These are phyloP conservation scores for Umbilicus rupestris DNA, from an alignment of 164 flowering plant genomes.

Conservation along the genomic window DNA sequence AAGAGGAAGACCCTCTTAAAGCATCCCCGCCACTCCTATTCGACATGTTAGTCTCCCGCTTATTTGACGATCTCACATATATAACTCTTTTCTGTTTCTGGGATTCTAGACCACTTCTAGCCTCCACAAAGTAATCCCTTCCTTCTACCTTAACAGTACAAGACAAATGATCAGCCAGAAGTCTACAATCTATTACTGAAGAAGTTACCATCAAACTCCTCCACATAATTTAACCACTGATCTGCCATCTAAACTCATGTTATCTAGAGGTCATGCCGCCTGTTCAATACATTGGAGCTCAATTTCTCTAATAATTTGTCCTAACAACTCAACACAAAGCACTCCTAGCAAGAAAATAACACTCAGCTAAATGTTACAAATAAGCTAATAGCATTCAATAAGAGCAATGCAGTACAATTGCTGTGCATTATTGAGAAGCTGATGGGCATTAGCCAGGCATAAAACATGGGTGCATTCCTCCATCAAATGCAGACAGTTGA, in stretches of 20 bases:
- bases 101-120: conserved; percentile 48
- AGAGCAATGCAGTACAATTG: not conserved
- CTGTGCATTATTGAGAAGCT: not conserved
- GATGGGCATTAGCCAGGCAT: not conserved
- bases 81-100: conserved; percentile 73
- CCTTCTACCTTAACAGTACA: conserved; percentile 70
- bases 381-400: not conserved
- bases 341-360: not conserved
- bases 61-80: conserved; percentile 35
- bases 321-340: not conserved
- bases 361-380: not conserved
- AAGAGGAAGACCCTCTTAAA: conserved; percentile 53
- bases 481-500: not conserved
- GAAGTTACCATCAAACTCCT: not conserved
- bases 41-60: conserved; percentile 38
- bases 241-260: not conserved
- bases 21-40: conserved; percentile 90
- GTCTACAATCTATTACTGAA: not conserved
- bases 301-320: not conserved
- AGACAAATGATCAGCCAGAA: not conserved
- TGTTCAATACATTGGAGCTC: too few species aligned
- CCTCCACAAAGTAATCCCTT: conserved; percentile 59
- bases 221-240: not conserved
- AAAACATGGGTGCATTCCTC: too few species aligned
- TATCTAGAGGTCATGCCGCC: too few species aligned